Evolutionary conservation across 257 asterid genomes (phyloP).

Genomic region (Nicotiana attenuata): DNA sequence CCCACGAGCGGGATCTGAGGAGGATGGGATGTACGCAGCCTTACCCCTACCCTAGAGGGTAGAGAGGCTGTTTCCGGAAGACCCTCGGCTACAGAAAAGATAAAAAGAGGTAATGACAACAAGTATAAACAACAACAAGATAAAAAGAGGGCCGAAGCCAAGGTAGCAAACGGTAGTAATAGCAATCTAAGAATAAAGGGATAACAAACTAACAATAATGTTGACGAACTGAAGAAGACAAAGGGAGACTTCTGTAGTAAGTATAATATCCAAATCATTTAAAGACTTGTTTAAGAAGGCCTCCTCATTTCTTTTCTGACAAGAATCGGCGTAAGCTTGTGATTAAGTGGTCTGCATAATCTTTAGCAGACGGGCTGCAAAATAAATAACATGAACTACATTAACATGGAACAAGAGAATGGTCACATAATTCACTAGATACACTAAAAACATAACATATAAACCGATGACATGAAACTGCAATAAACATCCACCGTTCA

Average conservation of each 20-base stretch:
- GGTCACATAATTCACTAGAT: background rate
- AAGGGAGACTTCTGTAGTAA: background rate
- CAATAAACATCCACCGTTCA: background rate
- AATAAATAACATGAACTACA: background rate
- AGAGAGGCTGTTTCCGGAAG: too few species aligned
- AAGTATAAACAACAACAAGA: too few species aligned
- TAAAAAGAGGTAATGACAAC: too few species aligned
- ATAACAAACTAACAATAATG: too few species aligned
- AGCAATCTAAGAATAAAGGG: too few species aligned
- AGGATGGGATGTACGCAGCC: too few species aligned
- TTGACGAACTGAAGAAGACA: too few species aligned
- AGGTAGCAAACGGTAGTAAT: too few species aligned
- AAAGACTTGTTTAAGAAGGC: background rate
- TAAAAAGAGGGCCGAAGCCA: too few species aligned
- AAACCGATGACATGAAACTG: background rate
- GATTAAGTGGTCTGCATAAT: background rate
- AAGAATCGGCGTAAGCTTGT: background rate
- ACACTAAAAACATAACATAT: background rate
- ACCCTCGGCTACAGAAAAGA: too few species aligned
- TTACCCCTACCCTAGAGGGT: too few species aligned
- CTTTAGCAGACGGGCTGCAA: background rate
- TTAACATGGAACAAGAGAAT: background rate
- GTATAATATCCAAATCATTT: background rate
- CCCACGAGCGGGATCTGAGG: too few species aligned
- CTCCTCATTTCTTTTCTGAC: background rate